A percentile compares a stretch with the other conserved stretches of the same genome.
Evolutionary conservation across 345 rosid species (phyloP).

Genomic region (Microcos paniculata): DNA sequence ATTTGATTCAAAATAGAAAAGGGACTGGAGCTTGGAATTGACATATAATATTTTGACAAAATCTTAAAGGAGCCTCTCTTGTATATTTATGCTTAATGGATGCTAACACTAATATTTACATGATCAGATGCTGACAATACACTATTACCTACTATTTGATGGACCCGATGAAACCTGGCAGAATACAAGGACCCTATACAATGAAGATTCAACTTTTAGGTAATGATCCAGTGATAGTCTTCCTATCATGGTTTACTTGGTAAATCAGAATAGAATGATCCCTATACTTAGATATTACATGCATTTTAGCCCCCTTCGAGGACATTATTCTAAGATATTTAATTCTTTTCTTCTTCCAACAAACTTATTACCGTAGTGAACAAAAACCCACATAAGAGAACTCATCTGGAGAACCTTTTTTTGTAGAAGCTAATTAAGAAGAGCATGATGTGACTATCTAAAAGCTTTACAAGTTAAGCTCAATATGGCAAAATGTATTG

Average conservation of each 20-base stretch:
- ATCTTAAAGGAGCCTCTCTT: not conserved
- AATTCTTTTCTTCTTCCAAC: not conserved
- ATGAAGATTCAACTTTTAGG: slow-evolving; percentile 73
- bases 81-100: not conserved
- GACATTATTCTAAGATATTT: not conserved
- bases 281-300: not conserved
- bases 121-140: slow-evolving; percentile 86
- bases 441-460: not conserved
- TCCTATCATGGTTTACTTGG: not conserved
- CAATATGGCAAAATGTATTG: not conserved
- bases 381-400: not conserved
- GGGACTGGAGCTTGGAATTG: slow-evolving; percentile 3
- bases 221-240: slow-evolving; percentile 21
- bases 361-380: not conserved
- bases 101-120: not conserved
- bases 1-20: not conserved
- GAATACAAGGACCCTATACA: slow-evolving; percentile 62
- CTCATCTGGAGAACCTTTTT: not conserved
- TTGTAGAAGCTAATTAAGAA: slow-evolving; percentile 1
- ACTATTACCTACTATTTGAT: slow-evolving; percentile 87
- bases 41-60: not conserved
- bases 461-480: too few species aligned
- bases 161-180: slow-evolving; percentile 88
- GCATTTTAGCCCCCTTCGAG: not conserved
- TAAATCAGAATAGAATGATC: not conserved